Conservation (phyloP, 2,329 filamentous ascomycete genomes). For the Venturia oleaginea region DNA sequence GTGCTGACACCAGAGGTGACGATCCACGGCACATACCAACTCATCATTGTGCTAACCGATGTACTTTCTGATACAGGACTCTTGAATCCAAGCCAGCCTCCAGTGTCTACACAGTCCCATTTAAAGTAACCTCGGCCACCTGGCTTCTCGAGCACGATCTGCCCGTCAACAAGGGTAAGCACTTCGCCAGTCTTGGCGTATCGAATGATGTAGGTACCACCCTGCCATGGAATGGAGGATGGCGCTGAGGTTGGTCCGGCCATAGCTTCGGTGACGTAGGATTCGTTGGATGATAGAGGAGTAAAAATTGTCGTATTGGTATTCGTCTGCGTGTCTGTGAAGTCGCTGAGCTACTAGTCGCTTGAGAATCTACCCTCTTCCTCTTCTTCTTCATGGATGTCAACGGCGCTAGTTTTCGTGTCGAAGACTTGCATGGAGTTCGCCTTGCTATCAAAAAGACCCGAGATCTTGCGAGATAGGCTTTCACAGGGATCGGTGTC, state of each 20-base stretch:
- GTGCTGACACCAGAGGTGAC: background rate
- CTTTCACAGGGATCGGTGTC: no score
- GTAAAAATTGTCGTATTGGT: no score
- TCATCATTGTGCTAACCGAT: background rate
- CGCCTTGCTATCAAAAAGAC: no score
- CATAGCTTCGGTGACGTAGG: background rate
- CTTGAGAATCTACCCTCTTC: no score
- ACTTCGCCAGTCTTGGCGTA: conserved; percentile 20
- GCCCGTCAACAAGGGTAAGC: conserved; percentile 25
- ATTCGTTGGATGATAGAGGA: no score
- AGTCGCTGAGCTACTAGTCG: no score
- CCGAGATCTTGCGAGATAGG: no score
- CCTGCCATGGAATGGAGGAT: conserved; percentile 21
- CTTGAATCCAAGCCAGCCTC: conserved; percentile 32
- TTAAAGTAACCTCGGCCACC: conserved; percentile 20
- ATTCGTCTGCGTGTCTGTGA: no score
- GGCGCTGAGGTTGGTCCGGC: background rate
- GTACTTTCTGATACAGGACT: conserved; percentile 23
- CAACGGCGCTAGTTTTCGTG: no score
- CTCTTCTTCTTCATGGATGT: no score
- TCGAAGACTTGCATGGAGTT: no score
- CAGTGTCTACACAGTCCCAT: conserved; percentile 31
- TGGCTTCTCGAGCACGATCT: conserved; percentile 23
- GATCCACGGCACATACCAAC: background rate
- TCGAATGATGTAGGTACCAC: conserved; percentile 26